Percentiles rank a stretch among this genome's conserved stretches.
Evolutionary conservation across 2,329 filamentous ascomycete genomes (phyloP).

Genomic region (Phaeosphaeriaceae sp.): DNA sequence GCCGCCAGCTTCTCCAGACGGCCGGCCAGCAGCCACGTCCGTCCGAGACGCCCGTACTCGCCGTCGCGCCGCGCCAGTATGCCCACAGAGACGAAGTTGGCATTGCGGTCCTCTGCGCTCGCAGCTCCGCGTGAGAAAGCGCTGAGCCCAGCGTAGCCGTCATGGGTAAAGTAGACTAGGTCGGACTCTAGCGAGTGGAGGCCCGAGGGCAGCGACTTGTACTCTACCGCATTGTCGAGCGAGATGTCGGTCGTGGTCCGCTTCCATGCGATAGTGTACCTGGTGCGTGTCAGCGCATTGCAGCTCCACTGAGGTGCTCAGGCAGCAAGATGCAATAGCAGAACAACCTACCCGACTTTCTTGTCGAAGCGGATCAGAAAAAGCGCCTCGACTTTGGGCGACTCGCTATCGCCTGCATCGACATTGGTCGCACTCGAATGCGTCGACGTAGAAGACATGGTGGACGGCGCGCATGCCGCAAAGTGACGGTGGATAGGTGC

Average conservation of each 20-base stretch:
- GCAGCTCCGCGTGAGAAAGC: constrained; percentile 88
- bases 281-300: constrained; percentile 37
- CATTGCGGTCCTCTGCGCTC: constrained; percentile 80
- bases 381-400: constrained; percentile 66
- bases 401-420: constrained; percentile 26
- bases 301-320: neutral
- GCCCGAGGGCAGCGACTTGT: constrained; percentile 93
- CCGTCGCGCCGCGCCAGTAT: constrained; percentile 80
- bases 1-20: constrained; percentile 75
- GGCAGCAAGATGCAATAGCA: constrained; percentile 41
- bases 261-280: constrained; percentile 88
- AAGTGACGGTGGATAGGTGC: constrained; percentile 1
- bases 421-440: constrained; percentile 40
- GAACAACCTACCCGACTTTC: constrained; percentile 73
- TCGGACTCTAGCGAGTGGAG: constrained; percentile 88
- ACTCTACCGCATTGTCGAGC: constrained; percentile 89
- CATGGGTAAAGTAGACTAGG: constrained; percentile 90
- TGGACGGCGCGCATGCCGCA: constrained; percentile 5
- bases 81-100: constrained; percentile 91
- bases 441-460: constrained; percentile 39
- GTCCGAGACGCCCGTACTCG: constrained; percentile 77
- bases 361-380: constrained; percentile 93
- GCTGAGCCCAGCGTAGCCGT: constrained; percentile 83
- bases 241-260: constrained; percentile 71
- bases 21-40: constrained; percentile 87